These are phyloP conservation scores for Fusarium subtropicale DNA, from an alignment of 2,329 filamentous ascomycete species.

Conservation along the genomic window DNA sequence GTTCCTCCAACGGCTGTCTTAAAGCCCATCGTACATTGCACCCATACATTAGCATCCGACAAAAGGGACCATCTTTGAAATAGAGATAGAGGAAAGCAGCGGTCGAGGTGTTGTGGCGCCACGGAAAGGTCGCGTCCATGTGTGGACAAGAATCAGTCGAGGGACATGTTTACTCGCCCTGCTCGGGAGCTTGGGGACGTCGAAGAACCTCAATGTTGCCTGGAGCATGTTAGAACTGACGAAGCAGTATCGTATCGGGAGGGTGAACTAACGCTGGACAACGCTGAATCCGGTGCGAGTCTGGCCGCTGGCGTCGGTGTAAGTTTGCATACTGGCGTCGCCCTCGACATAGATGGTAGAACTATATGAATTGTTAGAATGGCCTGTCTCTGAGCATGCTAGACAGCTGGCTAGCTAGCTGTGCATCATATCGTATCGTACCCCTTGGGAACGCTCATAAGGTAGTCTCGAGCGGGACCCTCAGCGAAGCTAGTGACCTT, in stretches of 20 bases:
- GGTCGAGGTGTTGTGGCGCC: constrained; percentile 9
- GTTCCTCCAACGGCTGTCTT: constrained; percentile 25
- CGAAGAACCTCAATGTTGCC: constrained; percentile 60
- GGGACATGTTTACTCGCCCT: constrained; percentile 37
- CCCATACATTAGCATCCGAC: constrained; percentile 38
- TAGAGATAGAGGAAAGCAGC: constrained; percentile 40
- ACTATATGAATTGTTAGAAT: constrained; percentile 58
- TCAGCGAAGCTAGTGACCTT: constrained; percentile 79
- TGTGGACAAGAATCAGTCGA: background rate
- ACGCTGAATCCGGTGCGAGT: constrained; percentile 73
- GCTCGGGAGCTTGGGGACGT: constrained; percentile 52
- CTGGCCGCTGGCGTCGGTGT: constrained; percentile 78
- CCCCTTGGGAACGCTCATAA: constrained; percentile 85
- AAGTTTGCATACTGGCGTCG: constrained; percentile 76
- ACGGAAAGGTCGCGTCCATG: background rate
- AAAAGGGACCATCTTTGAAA: constrained; percentile 36
- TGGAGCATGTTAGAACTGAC: constrained; percentile 43
- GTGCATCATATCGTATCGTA: constrained; percentile 61
- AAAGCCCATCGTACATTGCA: constrained; percentile 40
- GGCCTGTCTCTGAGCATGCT: background rate
- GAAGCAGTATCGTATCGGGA: background rate
- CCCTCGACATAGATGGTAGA: constrained; percentile 86
- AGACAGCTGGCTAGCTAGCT: background rate
- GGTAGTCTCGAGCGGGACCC: constrained; percentile 75
- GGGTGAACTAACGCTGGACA: constrained; percentile 77